A percentile compares a stretch with the other conserved stretches of the same genome.
These are phyloP conservation scores for Eucalyptus victrix DNA, from an alignment of 345 rosid species.

Conservation along the genomic window DNA sequence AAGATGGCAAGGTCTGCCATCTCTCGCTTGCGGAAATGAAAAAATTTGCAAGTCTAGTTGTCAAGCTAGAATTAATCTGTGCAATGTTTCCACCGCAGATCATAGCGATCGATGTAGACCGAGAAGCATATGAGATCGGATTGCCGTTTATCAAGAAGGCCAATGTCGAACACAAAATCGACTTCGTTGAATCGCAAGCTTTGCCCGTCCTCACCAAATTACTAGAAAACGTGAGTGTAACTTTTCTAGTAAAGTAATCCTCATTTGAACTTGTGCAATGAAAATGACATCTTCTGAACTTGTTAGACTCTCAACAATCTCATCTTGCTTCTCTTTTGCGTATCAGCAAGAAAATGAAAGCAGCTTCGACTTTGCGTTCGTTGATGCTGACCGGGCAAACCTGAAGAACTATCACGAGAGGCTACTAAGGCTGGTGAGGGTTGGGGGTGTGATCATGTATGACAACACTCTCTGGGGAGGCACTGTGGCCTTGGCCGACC, in stretches of 20 bases:
- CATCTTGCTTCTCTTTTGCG: background rate
- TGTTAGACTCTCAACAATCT: background rate
- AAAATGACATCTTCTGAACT: background rate
- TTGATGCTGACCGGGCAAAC: constrained; percentile 32
- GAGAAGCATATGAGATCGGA: constrained; percentile 29
- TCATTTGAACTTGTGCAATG: background rate
- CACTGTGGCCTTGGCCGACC: constrained; percentile 10
- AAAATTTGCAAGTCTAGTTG: background rate
- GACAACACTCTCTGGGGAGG: constrained; percentile 39
- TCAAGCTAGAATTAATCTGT: background rate
- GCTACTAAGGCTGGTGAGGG: constrained; percentile 16
- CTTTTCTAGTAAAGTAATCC: background rate
- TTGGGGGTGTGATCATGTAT: constrained; percentile 20
- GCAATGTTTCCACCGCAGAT: background rate
- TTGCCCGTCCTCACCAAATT: background rate
- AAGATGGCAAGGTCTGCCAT: background rate
- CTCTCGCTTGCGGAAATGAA: too few relatives aligned
- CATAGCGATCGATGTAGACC: constrained; percentile 11
- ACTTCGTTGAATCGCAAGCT: background rate
- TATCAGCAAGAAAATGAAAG: constrained; percentile 19
- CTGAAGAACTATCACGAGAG: constrained; percentile 25
- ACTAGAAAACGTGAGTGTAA: background rate
- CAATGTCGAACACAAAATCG: constrained; percentile 36
- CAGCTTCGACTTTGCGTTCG: constrained; percentile 26
- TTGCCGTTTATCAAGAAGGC: constrained; percentile 33